These are phyloP conservation scores for Beauveria rudraprayagi DNA, from an alignment of 2,329 filamentous ascomycete genomes.

Conservation along the genomic window DNA sequence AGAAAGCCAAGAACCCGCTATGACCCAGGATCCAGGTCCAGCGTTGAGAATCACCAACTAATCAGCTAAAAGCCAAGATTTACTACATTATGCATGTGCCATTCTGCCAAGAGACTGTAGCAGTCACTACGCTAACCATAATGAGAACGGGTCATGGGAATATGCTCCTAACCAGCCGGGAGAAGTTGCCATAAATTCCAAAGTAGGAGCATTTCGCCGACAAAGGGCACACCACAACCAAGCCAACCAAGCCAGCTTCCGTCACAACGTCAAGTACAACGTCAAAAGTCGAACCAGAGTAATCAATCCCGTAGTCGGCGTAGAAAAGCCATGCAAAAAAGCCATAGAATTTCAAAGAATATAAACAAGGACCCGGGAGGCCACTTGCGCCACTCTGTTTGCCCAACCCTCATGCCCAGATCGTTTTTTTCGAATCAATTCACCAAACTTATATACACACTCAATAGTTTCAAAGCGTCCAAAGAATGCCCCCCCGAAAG, in stretches of 20 bases:
- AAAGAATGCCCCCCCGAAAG: slow-evolving; percentile 15
- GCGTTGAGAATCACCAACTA: neutral
- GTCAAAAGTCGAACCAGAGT: neutral
- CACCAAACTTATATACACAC: neutral
- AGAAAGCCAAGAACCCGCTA: neutral
- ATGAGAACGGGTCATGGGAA: neutral
- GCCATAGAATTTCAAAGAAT: neutral
- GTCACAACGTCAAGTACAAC: neutral
- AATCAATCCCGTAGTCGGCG: neutral
- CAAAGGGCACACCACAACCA: neutral
- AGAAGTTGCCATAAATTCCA: neutral
- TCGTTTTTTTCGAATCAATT: neutral
- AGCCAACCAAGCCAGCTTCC: neutral
- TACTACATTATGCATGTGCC: neutral
- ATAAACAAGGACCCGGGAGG: neutral
- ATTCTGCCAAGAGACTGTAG: neutral
- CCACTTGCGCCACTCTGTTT: neutral
- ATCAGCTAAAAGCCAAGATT: neutral
- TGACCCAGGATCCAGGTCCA: neutral
- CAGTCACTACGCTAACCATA: neutral
- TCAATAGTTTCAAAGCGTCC: neutral
- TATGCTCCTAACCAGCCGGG: neutral
- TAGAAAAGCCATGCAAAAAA: neutral
- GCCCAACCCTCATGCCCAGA: neutral
- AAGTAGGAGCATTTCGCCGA: neutral